Conservation (phyloP, 2,329 filamentous ascomycete species). For the Neospermospora avenae region DNA sequence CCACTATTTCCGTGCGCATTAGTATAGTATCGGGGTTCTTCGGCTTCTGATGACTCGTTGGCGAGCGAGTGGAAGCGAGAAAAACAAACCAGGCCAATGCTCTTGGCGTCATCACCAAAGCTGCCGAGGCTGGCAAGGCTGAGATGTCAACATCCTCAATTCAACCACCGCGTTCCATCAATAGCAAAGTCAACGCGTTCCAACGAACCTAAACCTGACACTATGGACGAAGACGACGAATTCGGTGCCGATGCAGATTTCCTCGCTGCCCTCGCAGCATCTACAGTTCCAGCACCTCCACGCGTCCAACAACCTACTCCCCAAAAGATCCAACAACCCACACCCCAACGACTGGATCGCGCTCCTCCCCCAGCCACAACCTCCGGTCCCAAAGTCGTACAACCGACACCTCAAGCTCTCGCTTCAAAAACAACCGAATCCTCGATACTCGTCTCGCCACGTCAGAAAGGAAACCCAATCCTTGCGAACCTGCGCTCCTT, state of each 20-base stretch:
- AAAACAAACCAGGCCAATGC: neutral
- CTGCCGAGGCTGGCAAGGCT: conserved; percentile 9
- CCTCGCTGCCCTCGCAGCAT: conserved; percentile 52
- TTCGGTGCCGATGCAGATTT: conserved; percentile 57
- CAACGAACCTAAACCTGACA: neutral
- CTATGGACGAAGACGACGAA: conserved; percentile 48
- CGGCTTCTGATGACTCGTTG: neutral
- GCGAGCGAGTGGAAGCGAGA: neutral
- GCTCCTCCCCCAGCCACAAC: conserved; percentile 39
- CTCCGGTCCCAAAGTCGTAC: conserved; percentile 60
- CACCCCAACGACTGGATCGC: conserved; percentile 54
- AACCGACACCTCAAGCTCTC: conserved; percentile 86
- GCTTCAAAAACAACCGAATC: conserved; percentile 63
- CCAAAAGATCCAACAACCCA: conserved; percentile 43
- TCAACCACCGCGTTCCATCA: neutral
- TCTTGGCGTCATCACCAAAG: neutral
- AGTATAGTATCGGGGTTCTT: neutral
- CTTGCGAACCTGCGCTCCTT: conserved; percentile 76
- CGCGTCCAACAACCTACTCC: conserved; percentile 38
- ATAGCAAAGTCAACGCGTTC: neutral
- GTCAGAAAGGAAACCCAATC: conserved; percentile 94
- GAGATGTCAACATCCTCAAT: neutral
- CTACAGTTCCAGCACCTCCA: conserved; percentile 28
- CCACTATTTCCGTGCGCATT: no score
- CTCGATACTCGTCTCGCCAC: conserved; percentile 82